A percentile compares a stretch with the other conserved stretches of the same genome.
Conservation (phyloP, 805 yeast species). For the Hanseniaspora guilliermondii region DNA sequence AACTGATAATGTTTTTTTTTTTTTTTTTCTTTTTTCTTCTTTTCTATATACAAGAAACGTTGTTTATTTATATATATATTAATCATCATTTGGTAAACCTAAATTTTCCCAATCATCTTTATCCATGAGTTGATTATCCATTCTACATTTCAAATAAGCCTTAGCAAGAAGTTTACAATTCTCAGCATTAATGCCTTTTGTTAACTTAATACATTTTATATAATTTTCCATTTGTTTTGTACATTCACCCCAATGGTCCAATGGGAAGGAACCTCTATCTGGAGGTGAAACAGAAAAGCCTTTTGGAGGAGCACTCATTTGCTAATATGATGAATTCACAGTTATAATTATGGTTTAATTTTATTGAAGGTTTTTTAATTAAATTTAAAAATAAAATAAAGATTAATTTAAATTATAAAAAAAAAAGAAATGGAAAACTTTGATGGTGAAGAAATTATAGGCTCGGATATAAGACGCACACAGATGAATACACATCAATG, state of each 20-base stretch:
- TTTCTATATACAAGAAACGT: background rate
- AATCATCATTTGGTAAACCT: slow-evolving; percentile 43
- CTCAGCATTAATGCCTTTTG: slow-evolving; percentile 76
- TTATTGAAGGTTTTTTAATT: background rate
- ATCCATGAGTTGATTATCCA: slow-evolving; percentile 64
- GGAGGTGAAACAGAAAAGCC: slow-evolving; percentile 80
- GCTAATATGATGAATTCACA: background rate
- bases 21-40: background rate
- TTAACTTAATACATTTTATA: slow-evolving; percentile 62
- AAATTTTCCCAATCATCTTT: slow-evolving; percentile 46
- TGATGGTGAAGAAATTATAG: too few species aligned
- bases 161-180: slow-evolving; percentile 80
- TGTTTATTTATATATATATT: background rate
- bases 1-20: background rate
- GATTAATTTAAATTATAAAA: too few species aligned
- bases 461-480: too few species aligned
- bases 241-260: slow-evolving; percentile 83
- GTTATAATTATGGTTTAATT: background rate
- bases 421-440: too few species aligned
- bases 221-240: slow-evolving; percentile 61
- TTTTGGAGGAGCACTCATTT: slow-evolving; percentile 17
- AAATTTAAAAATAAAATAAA: too few species aligned
- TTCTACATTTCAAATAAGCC: slow-evolving; percentile 69
- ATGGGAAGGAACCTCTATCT: slow-evolving; percentile 89
- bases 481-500: too few species aligned